phyloP scores from a whole-genome alignment of 805 yeast species.

The Barnettozyma salicaria region DNA sequence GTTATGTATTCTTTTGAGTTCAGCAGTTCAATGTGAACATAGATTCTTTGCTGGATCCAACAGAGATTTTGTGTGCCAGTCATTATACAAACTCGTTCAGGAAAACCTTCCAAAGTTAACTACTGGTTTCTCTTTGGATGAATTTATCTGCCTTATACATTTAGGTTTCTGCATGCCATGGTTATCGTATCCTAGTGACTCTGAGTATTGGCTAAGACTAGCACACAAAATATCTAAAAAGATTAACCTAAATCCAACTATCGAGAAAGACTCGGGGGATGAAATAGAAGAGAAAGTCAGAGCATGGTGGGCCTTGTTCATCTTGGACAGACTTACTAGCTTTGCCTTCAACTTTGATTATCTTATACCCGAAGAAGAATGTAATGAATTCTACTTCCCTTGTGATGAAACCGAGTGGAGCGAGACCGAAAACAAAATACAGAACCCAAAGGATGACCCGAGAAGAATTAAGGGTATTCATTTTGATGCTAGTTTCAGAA shows the following conservation, averaged over 20 bases:
- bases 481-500: slow-evolving; percentile 24
- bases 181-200: slow-evolving; percentile 22
- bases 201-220: slow-evolving; percentile 23
- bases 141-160: slow-evolving; percentile 18
- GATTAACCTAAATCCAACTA: slow-evolving; percentile 9
- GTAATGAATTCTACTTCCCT: slow-evolving; percentile 28
- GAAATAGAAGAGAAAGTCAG: slow-evolving; percentile 34
- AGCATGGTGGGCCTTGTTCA: slow-evolving; percentile 36
- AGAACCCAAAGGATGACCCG: slow-evolving; percentile 28
- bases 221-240: slow-evolving; percentile 13
- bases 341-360: slow-evolving; percentile 32
- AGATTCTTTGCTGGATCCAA: slow-evolving; percentile 20
- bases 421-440: slow-evolving; percentile 20
- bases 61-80: slow-evolving; percentile 17
- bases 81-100: slow-evolving; percentile 18
- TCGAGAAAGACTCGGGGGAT: slow-evolving; percentile 23
- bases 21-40: slow-evolving; percentile 21
- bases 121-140: slow-evolving; percentile 18
- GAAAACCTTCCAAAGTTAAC: slow-evolving; percentile 9
- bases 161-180: slow-evolving; percentile 24
- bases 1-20: slow-evolving; percentile 15
- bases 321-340: slow-evolving; percentile 34
- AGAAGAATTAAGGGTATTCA: slow-evolving; percentile 23
- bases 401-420: slow-evolving; percentile 32
- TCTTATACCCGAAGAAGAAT: slow-evolving; percentile 30